phyloP scores from a whole-genome alignment of 129 eudicot species.

The Saposhnikovia divaricata region DNA sequence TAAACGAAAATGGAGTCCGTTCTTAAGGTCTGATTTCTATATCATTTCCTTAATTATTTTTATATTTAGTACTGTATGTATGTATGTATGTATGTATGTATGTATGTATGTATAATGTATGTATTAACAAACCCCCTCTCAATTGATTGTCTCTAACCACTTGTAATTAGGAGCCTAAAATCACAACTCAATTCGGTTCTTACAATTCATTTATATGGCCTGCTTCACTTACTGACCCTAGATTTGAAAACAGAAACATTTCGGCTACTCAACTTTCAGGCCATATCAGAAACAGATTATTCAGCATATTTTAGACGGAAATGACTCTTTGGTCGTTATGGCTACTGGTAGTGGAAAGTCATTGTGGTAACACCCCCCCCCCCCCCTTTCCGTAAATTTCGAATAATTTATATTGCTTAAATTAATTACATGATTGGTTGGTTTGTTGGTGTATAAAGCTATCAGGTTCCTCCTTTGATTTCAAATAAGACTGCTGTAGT shows the following conservation, averaged over 20 bases:
- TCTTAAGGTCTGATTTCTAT: constrained; percentile 37
- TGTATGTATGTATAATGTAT: background rate
- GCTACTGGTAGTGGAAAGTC: constrained; percentile 99
- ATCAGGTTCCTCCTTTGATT: constrained; percentile 85
- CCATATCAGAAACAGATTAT: constrained; percentile 78
- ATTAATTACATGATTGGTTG: background rate
- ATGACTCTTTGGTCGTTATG: constrained; percentile 82
- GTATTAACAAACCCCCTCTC: too few relatives aligned
- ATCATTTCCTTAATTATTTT: background rate
- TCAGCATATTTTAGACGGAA: constrained; percentile 55
- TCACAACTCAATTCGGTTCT: too few relatives aligned
- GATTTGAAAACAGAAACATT: constrained; percentile 27
- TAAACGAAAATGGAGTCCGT: constrained; percentile 26
- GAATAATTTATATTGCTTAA: too few relatives aligned
- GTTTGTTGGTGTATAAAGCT: constrained; percentile 37
- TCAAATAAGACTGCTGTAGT: constrained; percentile 66
- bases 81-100: background rate
- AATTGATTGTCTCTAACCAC: too few relatives aligned
- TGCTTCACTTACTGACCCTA: too few relatives aligned
- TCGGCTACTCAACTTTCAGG: constrained; percentile 66
- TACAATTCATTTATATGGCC: too few relatives aligned
- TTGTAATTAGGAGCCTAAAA: too few relatives aligned
- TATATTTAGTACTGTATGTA: background rate
- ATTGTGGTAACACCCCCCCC: constrained; percentile 35
- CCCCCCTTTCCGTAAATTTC: too few relatives aligned